phyloP scores from a whole-genome alignment of 805 yeast species.

The Wickerhamiella australiensis region DNA sequence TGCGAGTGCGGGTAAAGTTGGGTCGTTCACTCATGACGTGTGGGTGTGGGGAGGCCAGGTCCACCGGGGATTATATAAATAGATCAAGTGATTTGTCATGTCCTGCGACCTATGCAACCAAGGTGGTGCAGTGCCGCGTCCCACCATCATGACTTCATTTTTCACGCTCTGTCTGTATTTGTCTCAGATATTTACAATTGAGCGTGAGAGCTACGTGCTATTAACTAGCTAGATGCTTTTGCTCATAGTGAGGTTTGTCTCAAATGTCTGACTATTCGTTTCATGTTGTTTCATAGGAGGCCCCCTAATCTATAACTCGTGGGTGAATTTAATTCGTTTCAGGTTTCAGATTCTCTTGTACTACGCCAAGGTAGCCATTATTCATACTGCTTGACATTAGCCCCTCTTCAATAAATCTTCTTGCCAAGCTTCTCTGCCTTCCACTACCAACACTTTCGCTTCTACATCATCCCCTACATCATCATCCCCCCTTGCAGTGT shows the following conservation, averaged over 20 bases:
- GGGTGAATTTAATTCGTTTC: not conserved
- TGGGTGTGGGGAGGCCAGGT: slow-evolving; percentile 2
- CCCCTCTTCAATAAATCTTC: not conserved
- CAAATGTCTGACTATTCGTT: slow-evolving; percentile 2
- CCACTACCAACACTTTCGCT: not conserved
- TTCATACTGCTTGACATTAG: not conserved
- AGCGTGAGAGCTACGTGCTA: not conserved
- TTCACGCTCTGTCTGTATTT: not conserved
- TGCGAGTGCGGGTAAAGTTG: slow-evolving; percentile 17
- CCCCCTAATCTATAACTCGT: not conserved
- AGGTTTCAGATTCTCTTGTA: no score
- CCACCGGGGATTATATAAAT: slow-evolving; percentile 8
- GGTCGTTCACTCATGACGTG: slow-evolving; percentile 11
- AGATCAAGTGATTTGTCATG: slow-evolving; percentile 8
- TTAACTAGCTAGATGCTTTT: not conserved
- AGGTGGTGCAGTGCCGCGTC: not conserved
- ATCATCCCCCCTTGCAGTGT: not conserved
- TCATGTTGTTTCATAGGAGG: slow-evolving; percentile 1
- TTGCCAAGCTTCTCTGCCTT: not conserved
- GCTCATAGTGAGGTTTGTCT: not conserved
- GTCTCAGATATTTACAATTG: not conserved
- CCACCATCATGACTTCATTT: not conserved
- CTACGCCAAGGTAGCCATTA: no score
- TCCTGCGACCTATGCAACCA: not conserved
- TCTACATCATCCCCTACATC: not conserved